phyloP scores from a whole-genome alignment of 805 yeast species.

The Schwanniomyces occidentalis region DNA sequence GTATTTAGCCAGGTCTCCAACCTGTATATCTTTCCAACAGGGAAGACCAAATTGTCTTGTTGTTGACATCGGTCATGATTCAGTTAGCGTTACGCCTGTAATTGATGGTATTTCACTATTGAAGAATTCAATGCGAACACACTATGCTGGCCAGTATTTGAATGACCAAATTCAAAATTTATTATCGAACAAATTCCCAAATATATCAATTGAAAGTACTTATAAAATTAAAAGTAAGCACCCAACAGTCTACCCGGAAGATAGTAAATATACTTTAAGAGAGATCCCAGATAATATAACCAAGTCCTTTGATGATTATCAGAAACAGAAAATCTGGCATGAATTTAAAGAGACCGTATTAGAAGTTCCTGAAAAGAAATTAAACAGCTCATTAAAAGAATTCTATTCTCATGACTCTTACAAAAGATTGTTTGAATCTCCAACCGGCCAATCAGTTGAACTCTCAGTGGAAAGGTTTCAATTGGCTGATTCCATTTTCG shows the following conservation, averaged over 20 bases:
- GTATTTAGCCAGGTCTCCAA: conserved; percentile 78
- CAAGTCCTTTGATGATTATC: conserved; percentile 54
- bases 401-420: conserved; percentile 26
- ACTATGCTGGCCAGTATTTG: conserved; percentile 70
- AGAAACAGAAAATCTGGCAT: conserved; percentile 54
- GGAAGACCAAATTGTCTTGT: conserved; percentile 86
- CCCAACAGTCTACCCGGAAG: conserved; percentile 32
- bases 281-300: conserved; percentile 38
- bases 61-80: conserved; percentile 83
- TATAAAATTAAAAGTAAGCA: conserved; percentile 53
- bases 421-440: conserved; percentile 65
- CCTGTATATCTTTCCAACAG: conserved; percentile 83
- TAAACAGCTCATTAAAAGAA: conserved; percentile 24
- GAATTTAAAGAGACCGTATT: conserved; percentile 76
- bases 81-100: conserved; percentile 75
- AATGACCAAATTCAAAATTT: conserved; percentile 51
- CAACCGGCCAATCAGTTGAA: conserved; percentile 69
- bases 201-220: conserved; percentile 31
- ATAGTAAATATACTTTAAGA: conserved; percentile 21
- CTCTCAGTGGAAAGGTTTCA: conserved; percentile 60
- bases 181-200: conserved; percentile 28
- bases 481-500: conserved; percentile 73
- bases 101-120: conserved; percentile 78
- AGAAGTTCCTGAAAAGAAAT: conserved; percentile 50
- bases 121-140: conserved; percentile 68